A percentile compares a stretch with the other conserved stretches of the same genome.
Conservation (phyloP, 257 asterid species). For the Nicotiana otophora region DNA sequence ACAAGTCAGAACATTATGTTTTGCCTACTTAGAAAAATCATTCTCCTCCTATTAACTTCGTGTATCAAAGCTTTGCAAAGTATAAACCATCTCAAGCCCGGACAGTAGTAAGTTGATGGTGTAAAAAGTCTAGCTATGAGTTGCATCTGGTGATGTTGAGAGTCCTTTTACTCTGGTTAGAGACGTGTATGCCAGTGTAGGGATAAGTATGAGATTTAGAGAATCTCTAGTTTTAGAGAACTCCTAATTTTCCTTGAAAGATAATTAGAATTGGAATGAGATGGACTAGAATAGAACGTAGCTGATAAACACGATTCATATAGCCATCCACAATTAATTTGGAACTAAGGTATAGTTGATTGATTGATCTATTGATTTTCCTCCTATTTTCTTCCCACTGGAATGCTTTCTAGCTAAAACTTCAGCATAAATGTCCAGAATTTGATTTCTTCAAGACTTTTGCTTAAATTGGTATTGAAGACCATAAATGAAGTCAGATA, state of each 20-base stretch:
- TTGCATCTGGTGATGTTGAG: background rate
- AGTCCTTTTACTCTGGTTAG: background rate
- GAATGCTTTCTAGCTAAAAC: background rate
- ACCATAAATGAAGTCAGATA: background rate
- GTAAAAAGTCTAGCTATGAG: too few relatives aligned
- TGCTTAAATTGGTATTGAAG: background rate
- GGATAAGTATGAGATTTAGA: background rate
- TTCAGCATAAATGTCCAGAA: background rate
- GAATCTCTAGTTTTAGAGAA: background rate
- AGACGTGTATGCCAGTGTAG: background rate
- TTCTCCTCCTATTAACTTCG: background rate
- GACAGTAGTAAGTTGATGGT: background rate
- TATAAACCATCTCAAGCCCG: background rate
- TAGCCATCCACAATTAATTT: background rate
- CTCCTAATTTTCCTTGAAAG: background rate
- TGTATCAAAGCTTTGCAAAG: background rate
- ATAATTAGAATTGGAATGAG: background rate
- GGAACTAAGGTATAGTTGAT: background rate
- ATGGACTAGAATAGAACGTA: background rate
- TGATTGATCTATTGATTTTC: background rate
- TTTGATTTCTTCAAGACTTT: background rate
- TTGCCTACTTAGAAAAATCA: background rate
- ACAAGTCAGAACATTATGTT: background rate
- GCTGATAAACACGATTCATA: background rate
- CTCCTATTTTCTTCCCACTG: background rate